Percentiles rank a stretch among this genome's conserved stretches.
Conservation (phyloP, 805 yeast species). For the Phaffomyces thermotolerans region DNA sequence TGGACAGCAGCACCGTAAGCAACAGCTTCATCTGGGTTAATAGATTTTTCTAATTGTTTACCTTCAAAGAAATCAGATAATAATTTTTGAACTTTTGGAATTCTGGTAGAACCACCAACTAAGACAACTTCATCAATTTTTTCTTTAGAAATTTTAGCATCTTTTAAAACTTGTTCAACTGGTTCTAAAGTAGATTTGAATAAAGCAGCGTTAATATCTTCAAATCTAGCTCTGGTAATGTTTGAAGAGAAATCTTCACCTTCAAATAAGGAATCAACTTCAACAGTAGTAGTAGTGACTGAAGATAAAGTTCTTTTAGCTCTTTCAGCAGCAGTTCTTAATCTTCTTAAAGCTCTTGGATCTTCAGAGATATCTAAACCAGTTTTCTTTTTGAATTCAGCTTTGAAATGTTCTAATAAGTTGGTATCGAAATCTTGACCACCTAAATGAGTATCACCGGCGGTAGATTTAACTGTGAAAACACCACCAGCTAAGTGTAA, state of each 20-base stretch:
- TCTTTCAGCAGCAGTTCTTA: slow-evolving; percentile 98
- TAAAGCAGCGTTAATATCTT: slow-evolving; percentile 88
- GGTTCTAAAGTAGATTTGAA: slow-evolving; percentile 94
- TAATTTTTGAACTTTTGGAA: slow-evolving; percentile 93
- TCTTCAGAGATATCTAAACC: slow-evolving; percentile 84
- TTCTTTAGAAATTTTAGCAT: slow-evolving; percentile 85
- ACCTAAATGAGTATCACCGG: slow-evolving; percentile 99
- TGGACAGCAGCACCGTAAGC: slow-evolving; percentile 99
- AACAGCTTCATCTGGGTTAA: slow-evolving; percentile 98
- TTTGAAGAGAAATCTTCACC: slow-evolving; percentile 96
- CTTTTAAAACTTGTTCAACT: slow-evolving; percentile 89
- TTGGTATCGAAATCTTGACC: slow-evolving; percentile 99
- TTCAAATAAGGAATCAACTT: slow-evolving; percentile 90
- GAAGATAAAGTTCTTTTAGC: slow-evolving; percentile 98
- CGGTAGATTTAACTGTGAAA: slow-evolving; percentile 95
- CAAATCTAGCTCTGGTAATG: slow-evolving; percentile 95
- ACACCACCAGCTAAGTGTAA: slow-evolving; percentile 93
- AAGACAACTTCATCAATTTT: slow-evolving; percentile 86
- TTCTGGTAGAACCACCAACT: slow-evolving; percentile 98
- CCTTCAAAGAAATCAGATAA: slow-evolving; percentile 96
- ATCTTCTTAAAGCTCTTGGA: slow-evolving; percentile 95
- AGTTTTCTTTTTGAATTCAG: slow-evolving; percentile 93
- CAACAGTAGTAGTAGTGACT: slow-evolving; percentile 90
- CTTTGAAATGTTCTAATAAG: slow-evolving; percentile 86
- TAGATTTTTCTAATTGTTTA: slow-evolving; percentile 93